These are phyloP conservation scores for Aegilops bicornis DNA, from an alignment of 176 grass and related monocot genomes.

Conservation along the genomic window DNA sequence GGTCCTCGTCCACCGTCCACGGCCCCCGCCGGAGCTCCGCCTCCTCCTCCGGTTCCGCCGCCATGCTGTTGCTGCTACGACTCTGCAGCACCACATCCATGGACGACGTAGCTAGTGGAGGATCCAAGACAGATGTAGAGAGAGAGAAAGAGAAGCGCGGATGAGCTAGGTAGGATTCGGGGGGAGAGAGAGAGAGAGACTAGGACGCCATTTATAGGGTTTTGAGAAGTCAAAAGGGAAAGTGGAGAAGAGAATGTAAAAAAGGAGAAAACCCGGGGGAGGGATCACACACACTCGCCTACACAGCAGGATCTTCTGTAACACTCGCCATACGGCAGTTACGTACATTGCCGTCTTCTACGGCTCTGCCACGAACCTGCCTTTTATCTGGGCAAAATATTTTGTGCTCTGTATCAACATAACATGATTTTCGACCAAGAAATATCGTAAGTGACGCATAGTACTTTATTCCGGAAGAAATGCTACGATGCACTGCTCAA, in stretches of 20 bases:
- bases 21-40: slow-evolving; percentile 41
- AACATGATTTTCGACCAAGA: neutral
- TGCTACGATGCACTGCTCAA: neutral
- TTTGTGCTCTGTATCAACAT: neutral
- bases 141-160: neutral
- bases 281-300: neutral
- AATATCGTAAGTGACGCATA: neutral
- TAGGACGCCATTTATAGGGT: slow-evolving; percentile 37
- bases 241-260: neutral
- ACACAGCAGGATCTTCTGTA: neutral
- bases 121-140: neutral
- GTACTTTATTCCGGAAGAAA: neutral
- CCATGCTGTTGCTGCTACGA: neutral
- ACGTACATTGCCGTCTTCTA: neutral
- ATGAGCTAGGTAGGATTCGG: neutral
- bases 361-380: neutral
- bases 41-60: neutral
- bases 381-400: neutral
- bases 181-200: neutral
- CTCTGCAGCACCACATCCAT: slow-evolving; percentile 38
- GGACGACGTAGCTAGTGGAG: neutral
- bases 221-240: neutral
- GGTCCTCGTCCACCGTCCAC: slow-evolving; percentile 64
- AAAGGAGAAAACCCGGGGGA: neutral
- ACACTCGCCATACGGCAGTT: neutral